A percentile compares a stretch with the other conserved stretches of the same genome.
phyloP scores from a whole-genome alignment of 2,329 filamentous ascomycete species.

The Penicillium sp. region DNA sequence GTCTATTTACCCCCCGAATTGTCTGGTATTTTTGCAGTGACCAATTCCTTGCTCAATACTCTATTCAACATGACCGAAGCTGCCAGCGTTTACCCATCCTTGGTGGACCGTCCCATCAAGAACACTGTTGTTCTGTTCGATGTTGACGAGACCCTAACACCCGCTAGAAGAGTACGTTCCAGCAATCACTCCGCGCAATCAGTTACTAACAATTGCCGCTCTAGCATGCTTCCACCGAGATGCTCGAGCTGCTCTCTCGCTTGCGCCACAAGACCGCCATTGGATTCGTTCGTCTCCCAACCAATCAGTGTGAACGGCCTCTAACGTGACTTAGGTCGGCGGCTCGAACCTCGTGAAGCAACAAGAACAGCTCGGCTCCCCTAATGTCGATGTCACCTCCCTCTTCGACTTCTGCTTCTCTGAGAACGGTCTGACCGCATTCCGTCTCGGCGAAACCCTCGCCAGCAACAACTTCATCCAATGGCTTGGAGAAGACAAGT shows the following conservation, averaged over 20 bases:
- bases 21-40: constrained; percentile 5
- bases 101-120: constrained; percentile 81
- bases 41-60: constrained; percentile 8
- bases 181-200: not conserved
- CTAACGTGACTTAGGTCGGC: constrained; percentile 59
- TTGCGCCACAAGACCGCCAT: constrained; percentile 65
- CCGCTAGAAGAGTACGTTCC: constrained; percentile 70
- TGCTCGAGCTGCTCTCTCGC: constrained; percentile 75
- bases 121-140: constrained; percentile 96
- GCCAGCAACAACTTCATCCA: constrained; percentile 83
- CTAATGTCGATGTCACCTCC: constrained; percentile 68
- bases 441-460: constrained; percentile 75
- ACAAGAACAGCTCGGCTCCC: constrained; percentile 86
- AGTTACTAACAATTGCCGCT: constrained; percentile 3
- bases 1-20: constrained; percentile 19
- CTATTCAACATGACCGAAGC: constrained; percentile 29
- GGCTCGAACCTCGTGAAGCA: constrained; percentile 92
- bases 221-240: constrained; percentile 73
- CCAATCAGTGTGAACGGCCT: not conserved
- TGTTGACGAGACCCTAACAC: constrained; percentile 89
- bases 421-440: constrained; percentile 94
- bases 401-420: constrained; percentile 98
- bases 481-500: constrained; percentile 82
- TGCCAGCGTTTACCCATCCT: constrained; percentile 62
- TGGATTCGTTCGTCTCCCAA: constrained; percentile 30